Conservation (phyloP, 495 filamentous ascomycete genomes). For the Penicillium lividum region DNA sequence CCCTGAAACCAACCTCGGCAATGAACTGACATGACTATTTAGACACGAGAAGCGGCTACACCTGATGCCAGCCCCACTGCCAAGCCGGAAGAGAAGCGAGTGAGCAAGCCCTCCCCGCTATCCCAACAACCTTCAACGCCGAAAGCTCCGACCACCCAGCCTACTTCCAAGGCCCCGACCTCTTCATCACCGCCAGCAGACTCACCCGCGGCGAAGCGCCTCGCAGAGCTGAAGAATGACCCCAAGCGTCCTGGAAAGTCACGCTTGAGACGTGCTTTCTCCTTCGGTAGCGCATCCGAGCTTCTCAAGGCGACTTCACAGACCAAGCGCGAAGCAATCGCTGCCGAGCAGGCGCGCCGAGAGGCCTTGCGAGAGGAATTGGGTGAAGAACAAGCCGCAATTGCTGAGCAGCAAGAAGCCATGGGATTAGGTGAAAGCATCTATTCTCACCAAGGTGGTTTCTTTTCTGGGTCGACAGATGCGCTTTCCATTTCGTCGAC, state of each 20-base stretch:
- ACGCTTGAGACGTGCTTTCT: conserved; percentile 87
- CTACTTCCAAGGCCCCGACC: conserved; percentile 32
- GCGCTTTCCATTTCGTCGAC: conserved; percentile 97
- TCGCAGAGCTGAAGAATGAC: conserved; percentile 78
- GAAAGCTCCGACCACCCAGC: conserved; percentile 20
- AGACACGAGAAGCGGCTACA: conserved; percentile 17
- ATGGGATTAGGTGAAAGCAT: conserved; percentile 90
- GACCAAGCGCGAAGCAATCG: conserved; percentile 54
- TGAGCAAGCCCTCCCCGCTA: conserved; percentile 78
- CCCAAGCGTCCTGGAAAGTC: conserved; percentile 77
- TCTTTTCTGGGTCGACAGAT: conserved; percentile 91
- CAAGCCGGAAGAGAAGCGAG: conserved; percentile 56
- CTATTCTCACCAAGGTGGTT: conserved; percentile 81
- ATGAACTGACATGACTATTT: conserved; percentile 12
- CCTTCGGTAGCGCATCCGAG: conserved; percentile 95
- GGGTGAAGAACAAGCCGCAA: conserved; percentile 84
- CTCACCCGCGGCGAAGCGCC: conserved; percentile 76
- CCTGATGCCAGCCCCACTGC: conserved; percentile 19
- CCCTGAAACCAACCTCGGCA: conserved; percentile 1
- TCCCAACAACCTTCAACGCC: conserved; percentile 73
- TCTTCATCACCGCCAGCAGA: conserved; percentile 31
- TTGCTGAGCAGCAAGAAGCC: conserved; percentile 87
- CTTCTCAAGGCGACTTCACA: conserved; percentile 76
- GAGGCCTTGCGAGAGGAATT: conserved; percentile 69
- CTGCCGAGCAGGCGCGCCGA: conserved; percentile 68